Evolutionary conservation across 2,329 filamentous ascomycete genomes (phyloP).

Genomic region (Colletotrichum sp.): DNA sequence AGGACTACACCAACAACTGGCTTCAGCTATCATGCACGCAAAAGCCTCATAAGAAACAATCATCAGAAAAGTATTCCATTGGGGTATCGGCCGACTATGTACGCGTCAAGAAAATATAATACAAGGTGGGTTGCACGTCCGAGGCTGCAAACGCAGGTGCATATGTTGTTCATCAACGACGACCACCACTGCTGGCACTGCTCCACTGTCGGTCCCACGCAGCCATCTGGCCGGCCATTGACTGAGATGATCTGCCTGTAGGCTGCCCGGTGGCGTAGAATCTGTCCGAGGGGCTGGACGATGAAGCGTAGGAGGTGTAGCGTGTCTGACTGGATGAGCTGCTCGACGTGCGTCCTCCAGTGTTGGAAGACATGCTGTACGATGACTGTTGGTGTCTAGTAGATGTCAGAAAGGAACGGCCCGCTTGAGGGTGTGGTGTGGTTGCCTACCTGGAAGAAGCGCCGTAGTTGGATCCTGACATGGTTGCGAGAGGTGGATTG

Average conservation of each 20-base stretch:
- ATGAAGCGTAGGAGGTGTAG: neutral
- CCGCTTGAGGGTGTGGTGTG: neutral
- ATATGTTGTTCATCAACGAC: neutral
- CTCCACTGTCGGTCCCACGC: neutral
- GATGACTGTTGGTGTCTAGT: conserved; percentile 1
- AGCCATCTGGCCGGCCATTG: neutral
- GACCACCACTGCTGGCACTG: neutral
- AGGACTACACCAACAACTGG: neutral
- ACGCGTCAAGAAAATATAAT: neutral
- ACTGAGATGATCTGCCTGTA: neutral
- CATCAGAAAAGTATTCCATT: neutral
- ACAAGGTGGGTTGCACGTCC: neutral
- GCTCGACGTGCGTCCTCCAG: neutral
- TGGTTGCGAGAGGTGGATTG: neutral
- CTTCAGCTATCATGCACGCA: neutral
- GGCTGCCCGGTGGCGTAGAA: conserved; percentile 11
- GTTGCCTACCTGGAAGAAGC: conserved; percentile 1
- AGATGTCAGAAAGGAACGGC: neutral
- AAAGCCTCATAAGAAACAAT: accelerated
- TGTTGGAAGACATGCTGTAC: conserved; percentile 8
- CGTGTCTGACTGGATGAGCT: neutral
- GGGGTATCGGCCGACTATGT: neutral
- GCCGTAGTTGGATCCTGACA: neutral
- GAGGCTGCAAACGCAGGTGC: neutral
- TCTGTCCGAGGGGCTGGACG: neutral